Base-by-base conservation (phyloP, 805 yeast species). In the Spathaspora gorwiae region DNA sequence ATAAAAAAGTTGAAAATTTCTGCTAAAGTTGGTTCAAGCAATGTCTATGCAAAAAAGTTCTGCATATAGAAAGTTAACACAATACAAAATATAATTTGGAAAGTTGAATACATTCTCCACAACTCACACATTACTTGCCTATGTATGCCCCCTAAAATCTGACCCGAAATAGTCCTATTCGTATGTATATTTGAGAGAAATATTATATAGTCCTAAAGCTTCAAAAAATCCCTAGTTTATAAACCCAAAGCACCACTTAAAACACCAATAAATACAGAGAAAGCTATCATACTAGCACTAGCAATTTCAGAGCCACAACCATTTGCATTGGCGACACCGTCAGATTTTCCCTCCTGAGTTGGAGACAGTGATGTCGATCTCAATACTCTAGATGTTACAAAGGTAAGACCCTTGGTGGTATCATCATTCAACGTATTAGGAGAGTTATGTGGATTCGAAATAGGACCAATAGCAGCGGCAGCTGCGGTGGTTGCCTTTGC, bases 311-410 rank as follows among this genome's bases (percentile, higher is more conserved):
- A 42, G n/a, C 35, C 43, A 11, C 31, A n/a, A 38, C 30, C 29
- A 15, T 49, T 13, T 12, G 47, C 30, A 24, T 35, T 39, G 11
- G 47, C n/a, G 27, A 36, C 44, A 13, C 26, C 36, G 14, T 37
- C 32, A 14, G 37, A 31, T 15, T 33, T 36, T 10, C 6, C 40
- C 3, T 24, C 39, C 6, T 41, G 13, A 7, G 49, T 15, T 9
- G 46, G 14, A 19, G 43, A 26, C 12, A 36, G 39, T 14, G 45
- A 37, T 13, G 57, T 55, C 3, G 67, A 51, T n/a, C 63, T 63
- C 26, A 42, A 39, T 5, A 57, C 55, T 47, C 68, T 59, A 10
- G 70, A 57, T 30, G 74, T 68, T 36, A 70, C 53, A 45, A 65
- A 64, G 2, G 64, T 40, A 38, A 58, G 47, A 19, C 55, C 39